Evolutionary conservation across 371 early-diverging fungal species (phyloP).

Genomic region (Mucor indicus): DNA sequence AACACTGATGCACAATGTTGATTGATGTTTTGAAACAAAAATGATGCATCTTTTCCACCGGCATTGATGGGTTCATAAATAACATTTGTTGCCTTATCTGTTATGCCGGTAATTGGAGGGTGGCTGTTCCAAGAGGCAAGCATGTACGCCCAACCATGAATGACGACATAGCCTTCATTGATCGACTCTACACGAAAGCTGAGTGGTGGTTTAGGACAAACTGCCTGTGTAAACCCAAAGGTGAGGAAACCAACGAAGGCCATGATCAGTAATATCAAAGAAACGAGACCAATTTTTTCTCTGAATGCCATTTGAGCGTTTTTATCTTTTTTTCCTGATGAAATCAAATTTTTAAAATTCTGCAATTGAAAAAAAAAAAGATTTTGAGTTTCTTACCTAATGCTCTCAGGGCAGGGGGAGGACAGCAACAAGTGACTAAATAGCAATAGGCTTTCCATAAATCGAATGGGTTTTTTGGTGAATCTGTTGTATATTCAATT

Average conservation of each 20-base stretch:
- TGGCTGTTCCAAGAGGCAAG: constrained; percentile 58
- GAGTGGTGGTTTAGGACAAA: constrained; percentile 54
- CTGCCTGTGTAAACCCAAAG: constrained; percentile 64
- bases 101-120: constrained; percentile 27
- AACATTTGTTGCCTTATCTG: constrained; percentile 44
- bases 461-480: constrained; percentile 10
- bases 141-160: constrained; percentile 61
- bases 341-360: neutral
- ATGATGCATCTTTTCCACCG: constrained; percentile 73
- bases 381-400: constrained; percentile 32
- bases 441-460: constrained; percentile 49
- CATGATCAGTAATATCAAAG: constrained; percentile 70
- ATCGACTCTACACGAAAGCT: constrained; percentile 38
- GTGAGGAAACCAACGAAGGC: constrained; percentile 74
- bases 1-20: constrained; percentile 56
- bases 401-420: constrained; percentile 39
- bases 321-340: constrained; percentile 46
- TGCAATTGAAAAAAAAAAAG: neutral
- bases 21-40: constrained; percentile 75
- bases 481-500: neutral
- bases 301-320: constrained; percentile 79
- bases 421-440: constrained; percentile 54
- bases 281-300: constrained; percentile 80
- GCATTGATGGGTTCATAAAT: constrained; percentile 63
- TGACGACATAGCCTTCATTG: constrained; percentile 47